Conservation (phyloP, 2,329 filamentous ascomycete genomes). For the Xylariaceae sp. region DNA sequence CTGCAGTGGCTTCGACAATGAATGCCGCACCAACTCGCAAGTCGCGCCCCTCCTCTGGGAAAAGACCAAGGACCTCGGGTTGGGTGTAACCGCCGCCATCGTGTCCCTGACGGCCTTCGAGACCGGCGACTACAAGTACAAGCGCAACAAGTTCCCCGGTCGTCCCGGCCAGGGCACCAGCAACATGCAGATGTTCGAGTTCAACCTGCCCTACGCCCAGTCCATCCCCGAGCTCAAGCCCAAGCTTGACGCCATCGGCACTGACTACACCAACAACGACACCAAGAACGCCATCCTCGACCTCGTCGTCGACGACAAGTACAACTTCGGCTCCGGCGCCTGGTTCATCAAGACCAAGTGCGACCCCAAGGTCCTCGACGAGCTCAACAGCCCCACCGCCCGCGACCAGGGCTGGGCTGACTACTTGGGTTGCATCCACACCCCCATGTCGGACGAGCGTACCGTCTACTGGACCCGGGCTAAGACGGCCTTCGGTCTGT, state of each 20-base stretch:
- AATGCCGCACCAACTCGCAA: slow-evolving; percentile 62
- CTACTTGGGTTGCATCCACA: slow-evolving; percentile 47
- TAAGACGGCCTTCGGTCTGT: slow-evolving; percentile 44
- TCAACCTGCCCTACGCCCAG: slow-evolving; percentile 45
- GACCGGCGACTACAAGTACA: slow-evolving; percentile 64
- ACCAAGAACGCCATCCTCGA: slow-evolving; percentile 38
- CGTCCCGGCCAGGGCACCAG: slow-evolving; percentile 64
- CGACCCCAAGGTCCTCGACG: slow-evolving; percentile 27
- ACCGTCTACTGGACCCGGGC: slow-evolving; percentile 40
- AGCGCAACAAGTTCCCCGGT: slow-evolving; percentile 57
- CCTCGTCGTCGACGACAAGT: slow-evolving; percentile 43
- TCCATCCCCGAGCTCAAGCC: slow-evolving; percentile 37
- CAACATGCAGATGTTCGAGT: slow-evolving; percentile 47
- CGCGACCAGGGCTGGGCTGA: slow-evolving; percentile 39
- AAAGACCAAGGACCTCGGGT: slow-evolving; percentile 51
- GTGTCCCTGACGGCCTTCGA: slow-evolving; percentile 69
- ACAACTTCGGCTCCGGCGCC: slow-evolving; percentile 49
- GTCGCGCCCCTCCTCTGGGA: slow-evolving; percentile 53
- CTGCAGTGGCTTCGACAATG: slow-evolving; percentile 45
- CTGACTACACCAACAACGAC: slow-evolving; percentile 25
- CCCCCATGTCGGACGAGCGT: slow-evolving; percentile 32
- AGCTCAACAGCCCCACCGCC: slow-evolving; percentile 31
- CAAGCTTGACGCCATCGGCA: slow-evolving; percentile 23
- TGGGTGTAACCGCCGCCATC: slow-evolving; percentile 61
- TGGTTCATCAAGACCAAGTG: slow-evolving; percentile 50